Evolutionary conservation across 2,329 filamentous ascomycete genomes (phyloP), one percentile per base, ranked within the genome.

Genomic region (Exophiala aquamarina): DNA sequence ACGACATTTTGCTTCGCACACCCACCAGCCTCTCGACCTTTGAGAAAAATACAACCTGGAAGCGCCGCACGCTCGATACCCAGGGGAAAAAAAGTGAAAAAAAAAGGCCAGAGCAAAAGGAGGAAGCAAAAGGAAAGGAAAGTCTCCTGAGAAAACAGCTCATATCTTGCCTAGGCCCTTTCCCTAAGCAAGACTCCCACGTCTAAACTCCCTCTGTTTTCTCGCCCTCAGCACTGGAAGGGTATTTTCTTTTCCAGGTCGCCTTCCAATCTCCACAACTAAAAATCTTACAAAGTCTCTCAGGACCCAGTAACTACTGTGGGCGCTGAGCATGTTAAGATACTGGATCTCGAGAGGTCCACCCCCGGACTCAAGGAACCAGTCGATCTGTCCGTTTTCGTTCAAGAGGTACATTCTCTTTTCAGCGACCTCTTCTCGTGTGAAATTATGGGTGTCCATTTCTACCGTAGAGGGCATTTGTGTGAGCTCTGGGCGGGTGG

Each of bases 321-420:
- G 93, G 7, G 93, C 93, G 47, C 89, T 88, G 44, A 98, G 71
- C 93, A 98, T 98, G 58, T 95, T 96, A 28, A 97, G 70, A 64
- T 98, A 98, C 68, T 97, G 91, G 18, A 96, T 90, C 67, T 95
- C 93, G 28, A 98, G 73, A 3, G 91, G 86, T 0, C 93, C 93
- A 2, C 88, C 86, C 0, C 89, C 87, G 6, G 89, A 90, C 39
- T 83, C 83, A 39, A 98, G 72, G 60, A 86, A 94, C 68, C 83
- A 98, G 65, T 98, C 93, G 32, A 98, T 84, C 68, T 98, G 93
- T 0, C 91, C 92, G 57, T 97, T 97, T 60, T 98, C 93, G 59
- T 98, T 98, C 3, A 98, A 79, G 6, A 95, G 67, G 52, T 83
- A 85, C 55, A 91, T 90, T 59, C 92, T 85, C 64, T 86, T 89